phyloP scores from a whole-genome alignment of 805 yeast genomes.

The Candida krabiensis region DNA sequence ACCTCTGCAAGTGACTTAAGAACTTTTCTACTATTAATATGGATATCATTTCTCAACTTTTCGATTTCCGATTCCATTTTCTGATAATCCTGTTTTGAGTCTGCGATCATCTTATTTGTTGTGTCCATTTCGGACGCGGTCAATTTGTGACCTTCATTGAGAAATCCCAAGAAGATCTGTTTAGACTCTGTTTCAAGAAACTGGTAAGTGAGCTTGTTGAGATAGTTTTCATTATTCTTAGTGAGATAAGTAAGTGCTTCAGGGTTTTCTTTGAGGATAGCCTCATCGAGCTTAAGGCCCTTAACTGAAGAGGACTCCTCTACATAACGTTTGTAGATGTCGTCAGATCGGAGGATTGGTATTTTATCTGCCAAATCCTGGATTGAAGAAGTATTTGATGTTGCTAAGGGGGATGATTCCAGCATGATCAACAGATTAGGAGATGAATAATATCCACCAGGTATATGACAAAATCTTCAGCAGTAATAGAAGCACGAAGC shows the following conservation, averaged over 20 bases:
- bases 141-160: constrained; percentile 37
- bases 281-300: constrained; percentile 15
- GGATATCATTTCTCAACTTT: constrained; percentile 18
- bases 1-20: constrained; percentile 32
- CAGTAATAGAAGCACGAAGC: too few species aligned
- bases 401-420: background rate
- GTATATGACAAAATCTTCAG: too few species aligned
- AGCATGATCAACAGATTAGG: constrained; percentile 1
- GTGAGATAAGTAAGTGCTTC: constrained; percentile 17
- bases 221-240: constrained; percentile 38
- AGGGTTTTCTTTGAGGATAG: constrained; percentile 15
- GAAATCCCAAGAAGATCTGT: constrained; percentile 58
- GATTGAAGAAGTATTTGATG: constrained; percentile 16
- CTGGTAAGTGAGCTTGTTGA: constrained; percentile 58
- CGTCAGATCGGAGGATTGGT: constrained; percentile 20
- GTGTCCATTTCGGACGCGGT: constrained; percentile 22
- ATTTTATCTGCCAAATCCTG: constrained; percentile 20
- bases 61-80: constrained; percentile 18
- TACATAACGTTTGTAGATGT: constrained; percentile 17
- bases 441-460: too few species aligned
- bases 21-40: constrained; percentile 18
- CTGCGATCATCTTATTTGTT: constrained; percentile 18
- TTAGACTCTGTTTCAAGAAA: constrained; percentile 73
- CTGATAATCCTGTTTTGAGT: constrained; percentile 14
- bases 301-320: constrained; percentile 17